Evolutionary conservation across 805 yeast genomes (phyloP), one percentile per base, ranked within the genome.

Genomic region (Komagataella kurtzmanii): DNA sequence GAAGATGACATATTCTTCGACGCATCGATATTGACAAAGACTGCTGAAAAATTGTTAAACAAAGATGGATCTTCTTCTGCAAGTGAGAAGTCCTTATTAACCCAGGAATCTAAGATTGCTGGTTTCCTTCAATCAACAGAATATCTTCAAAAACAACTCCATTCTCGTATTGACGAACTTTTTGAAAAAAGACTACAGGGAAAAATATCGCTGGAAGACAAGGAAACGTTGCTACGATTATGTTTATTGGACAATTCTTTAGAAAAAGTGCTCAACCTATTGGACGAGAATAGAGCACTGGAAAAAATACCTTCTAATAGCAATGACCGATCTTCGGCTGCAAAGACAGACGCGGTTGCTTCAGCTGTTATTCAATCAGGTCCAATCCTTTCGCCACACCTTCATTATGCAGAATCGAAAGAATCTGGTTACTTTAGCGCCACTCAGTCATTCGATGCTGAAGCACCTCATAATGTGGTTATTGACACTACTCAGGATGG

Each of bases 391-490:
- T 70, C 77, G 3, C 77, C 79, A 4, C 66, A 66, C 40, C 68
- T 67, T 49, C 54, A 60, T 1, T 48, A 53, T 6, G 47, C 54
- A 4, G 44, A 53, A 54, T 24, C 50, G 52, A 44, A 48, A 43
- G 47, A 24, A n/a, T 24, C 51, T 23, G 21, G n/a, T 2, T n/a
- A 10, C 30, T 21, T 40, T 36, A 18, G 21, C 17, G 45, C 36
- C 4, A 45, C n/a, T 10, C 23, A 21, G 18, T 51, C 55, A 17
- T 36, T 45, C 5, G 30, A 36, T 17, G 43, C 54, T 30, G 69
- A 71, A 49, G 70, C 71, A 51, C 90, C 90, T 3, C 91, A 84
- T 66, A 77, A 78, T 59, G 87, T 85, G 65, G 90, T 85, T 3
- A 72, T 79, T 14, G 90, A 84, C 54, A 74, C 82, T 1, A 73